Percentiles rank a stretch among this genome's conserved stretches.
Conservation (phyloP, 805 yeast genomes). For the Suhomyces pyralidae region DNA sequence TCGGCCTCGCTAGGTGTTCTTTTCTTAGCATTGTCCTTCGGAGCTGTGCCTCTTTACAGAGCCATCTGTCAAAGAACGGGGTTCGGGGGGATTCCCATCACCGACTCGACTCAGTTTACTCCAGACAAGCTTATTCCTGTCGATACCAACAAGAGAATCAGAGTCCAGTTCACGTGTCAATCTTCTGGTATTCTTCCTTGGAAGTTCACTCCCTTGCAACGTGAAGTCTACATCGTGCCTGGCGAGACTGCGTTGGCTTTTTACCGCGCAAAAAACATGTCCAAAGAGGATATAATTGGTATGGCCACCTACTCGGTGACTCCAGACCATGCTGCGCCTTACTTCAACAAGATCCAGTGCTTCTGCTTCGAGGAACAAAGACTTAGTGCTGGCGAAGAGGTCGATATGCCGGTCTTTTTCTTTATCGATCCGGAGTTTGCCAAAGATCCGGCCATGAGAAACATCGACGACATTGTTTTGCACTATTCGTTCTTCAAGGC, state of each 20-base stretch:
- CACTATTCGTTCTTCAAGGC: constrained; percentile 90
- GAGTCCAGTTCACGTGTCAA: constrained; percentile 87
- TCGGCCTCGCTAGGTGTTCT: constrained; percentile 64
- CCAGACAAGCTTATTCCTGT: constrained; percentile 87
- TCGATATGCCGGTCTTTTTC: constrained; percentile 98
- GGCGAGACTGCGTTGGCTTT: constrained; percentile 98
- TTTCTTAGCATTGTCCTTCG: constrained; percentile 76
- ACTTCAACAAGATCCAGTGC: constrained; percentile 95
- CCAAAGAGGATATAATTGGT: constrained; percentile 89
- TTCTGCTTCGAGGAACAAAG: constrained; percentile 97
- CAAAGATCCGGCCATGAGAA: constrained; percentile 87
- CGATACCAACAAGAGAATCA: constrained; percentile 74
- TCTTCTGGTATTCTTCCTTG: constrained; percentile 89
- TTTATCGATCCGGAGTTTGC: constrained; percentile 96
- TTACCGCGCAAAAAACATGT: constrained; percentile 82
- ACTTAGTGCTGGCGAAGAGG: constrained; percentile 92
- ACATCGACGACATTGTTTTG: constrained; percentile 82
- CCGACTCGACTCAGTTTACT: constrained; percentile 76
- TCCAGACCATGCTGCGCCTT: constrained; percentile 95
- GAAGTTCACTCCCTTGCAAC: constrained; percentile 91
- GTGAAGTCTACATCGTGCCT: constrained; percentile 88
- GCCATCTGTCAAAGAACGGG: constrained; percentile 94
- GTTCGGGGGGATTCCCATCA: constrained; percentile 92
- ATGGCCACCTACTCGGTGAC: constrained; percentile 98
- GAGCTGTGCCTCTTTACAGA: constrained; percentile 89